phyloP scores from a whole-genome alignment of 1,284 basidiomycete genomes.

The Meira nashicola region DNA sequence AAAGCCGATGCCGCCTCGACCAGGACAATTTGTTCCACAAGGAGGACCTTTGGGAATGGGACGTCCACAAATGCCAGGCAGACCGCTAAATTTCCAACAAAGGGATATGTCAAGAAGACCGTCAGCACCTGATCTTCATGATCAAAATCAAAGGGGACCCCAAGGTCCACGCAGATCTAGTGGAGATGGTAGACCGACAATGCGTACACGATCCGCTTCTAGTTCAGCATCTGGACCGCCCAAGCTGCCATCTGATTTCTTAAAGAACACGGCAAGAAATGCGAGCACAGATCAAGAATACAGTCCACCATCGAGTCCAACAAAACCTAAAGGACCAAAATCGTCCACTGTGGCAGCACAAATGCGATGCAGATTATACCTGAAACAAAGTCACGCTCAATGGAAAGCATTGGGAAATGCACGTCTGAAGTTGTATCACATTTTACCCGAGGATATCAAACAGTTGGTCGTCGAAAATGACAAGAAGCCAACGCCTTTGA shows the following conservation, averaged over 20 bases:
- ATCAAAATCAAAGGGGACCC: background rate
- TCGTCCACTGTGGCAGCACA: slow-evolving; percentile 65
- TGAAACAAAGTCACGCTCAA: slow-evolving; percentile 88
- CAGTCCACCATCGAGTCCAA: slow-evolving; percentile 16
- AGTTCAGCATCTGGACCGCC: slow-evolving; percentile 17
- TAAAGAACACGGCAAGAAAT: slow-evolving; percentile 7
- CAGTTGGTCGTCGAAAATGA: slow-evolving; percentile 93
- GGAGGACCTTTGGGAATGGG: background rate
- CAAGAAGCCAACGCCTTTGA: slow-evolving; percentile 60
- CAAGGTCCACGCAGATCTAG: background rate
- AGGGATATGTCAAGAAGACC: slow-evolving; percentile 14
- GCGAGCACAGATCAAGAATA: slow-evolving; percentile 3
- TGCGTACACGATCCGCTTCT: slow-evolving; percentile 28
- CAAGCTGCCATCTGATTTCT: slow-evolving; percentile 14
- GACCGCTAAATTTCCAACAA: background rate
- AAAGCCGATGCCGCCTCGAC: background rate
- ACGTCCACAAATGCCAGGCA: background rate
- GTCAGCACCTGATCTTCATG: slow-evolving; percentile 38
- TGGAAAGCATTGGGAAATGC: slow-evolving; percentile 93
- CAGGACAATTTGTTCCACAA: background rate
- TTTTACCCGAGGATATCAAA: slow-evolving; percentile 77
- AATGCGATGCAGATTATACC: slow-evolving; percentile 97
- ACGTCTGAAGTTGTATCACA: slow-evolving; percentile 75
- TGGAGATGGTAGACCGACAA: slow-evolving; percentile 17
- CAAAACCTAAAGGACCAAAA: slow-evolving; percentile 14